Evolutionary conservation across 1,139 yeast genomes (phyloP).

Genomic region (Saccharomyces uvarum): DNA sequence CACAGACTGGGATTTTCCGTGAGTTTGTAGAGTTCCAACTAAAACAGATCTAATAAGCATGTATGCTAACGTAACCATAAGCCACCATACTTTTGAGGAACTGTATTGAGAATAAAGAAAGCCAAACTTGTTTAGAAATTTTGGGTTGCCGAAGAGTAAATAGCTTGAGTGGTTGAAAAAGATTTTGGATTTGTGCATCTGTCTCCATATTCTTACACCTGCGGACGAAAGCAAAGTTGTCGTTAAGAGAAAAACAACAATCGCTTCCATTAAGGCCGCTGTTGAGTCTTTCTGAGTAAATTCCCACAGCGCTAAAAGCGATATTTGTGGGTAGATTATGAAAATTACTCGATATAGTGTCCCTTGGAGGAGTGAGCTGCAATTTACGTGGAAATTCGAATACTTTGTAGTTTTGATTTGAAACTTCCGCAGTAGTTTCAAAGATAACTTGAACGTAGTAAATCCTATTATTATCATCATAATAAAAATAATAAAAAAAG

Average conservation of each 20-base stretch:
- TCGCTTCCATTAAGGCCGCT: constrained; percentile 78
- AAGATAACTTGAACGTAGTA: constrained; percentile 60
- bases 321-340: constrained; percentile 79
- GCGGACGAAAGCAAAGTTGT: constrained; percentile 64
- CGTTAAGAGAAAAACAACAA: constrained; percentile 51
- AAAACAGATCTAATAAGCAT: constrained; percentile 68
- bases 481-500: constrained; percentile 72
- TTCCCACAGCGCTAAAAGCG: constrained; percentile 83
- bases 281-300: constrained; percentile 75
- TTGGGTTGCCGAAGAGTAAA: constrained; percentile 75
- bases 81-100: constrained; percentile 82
- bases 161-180: constrained; percentile 89
- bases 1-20: constrained; percentile 76
- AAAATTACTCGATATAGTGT: constrained; percentile 73
- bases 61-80: constrained; percentile 56
- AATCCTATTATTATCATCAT: constrained; percentile 61
- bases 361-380: constrained; percentile 80
- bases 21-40: constrained; percentile 75
- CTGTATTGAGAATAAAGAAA: constrained; percentile 85
- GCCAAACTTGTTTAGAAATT: constrained; percentile 80
- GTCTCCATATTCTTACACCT: constrained; percentile 55
- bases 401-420: constrained; percentile 51
- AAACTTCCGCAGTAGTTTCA: constrained; percentile 61
- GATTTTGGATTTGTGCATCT: constrained; percentile 64
- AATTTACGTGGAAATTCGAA: constrained; percentile 67